Evolutionary conservation across 768 basidiomycete species (phyloP).

Genomic region (Hericium erinaceus): DNA sequence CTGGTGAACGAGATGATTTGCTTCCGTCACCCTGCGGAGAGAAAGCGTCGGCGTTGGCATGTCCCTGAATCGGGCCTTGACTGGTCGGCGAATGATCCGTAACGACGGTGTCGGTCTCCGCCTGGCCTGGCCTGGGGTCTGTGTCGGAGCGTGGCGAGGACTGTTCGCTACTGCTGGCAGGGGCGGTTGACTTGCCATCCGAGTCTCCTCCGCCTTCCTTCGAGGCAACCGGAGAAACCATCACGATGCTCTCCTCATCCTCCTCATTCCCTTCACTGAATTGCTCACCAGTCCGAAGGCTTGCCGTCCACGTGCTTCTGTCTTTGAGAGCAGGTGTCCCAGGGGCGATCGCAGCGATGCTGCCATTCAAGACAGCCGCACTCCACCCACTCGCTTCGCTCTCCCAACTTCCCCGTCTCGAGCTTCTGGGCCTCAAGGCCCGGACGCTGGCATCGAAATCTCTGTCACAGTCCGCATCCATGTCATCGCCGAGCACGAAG

Average conservation of each 20-base stretch:
- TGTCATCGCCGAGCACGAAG: conserved; percentile 43
- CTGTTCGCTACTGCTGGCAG: neutral
- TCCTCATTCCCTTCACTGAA: conserved; percentile 34
- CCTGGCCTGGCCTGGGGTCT: too few relatives aligned
- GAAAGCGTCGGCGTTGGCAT: too few relatives aligned
- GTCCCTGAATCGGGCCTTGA: too few relatives aligned
- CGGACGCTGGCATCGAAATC: conserved; percentile 85
- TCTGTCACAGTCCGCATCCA: conserved; percentile 27
- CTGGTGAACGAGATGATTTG: too few relatives aligned
- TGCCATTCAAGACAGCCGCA: conserved; percentile 47
- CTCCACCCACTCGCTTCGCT: conserved; percentile 87
- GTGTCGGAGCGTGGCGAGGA: neutral
- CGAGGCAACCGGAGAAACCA: conserved; percentile 8
- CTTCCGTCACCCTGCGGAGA: too few relatives aligned
- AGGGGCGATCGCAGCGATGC: conserved; percentile 24
- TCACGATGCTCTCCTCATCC: conserved; percentile 24
- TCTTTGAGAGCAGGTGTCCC: conserved; percentile 5
- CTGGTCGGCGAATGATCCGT: too few relatives aligned
- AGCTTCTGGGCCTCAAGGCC: conserved; percentile 81
- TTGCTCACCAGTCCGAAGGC: conserved; percentile 14
- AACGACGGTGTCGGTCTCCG: too few relatives aligned
- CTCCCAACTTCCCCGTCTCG: conserved; percentile 85
- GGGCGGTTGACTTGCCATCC: neutral
- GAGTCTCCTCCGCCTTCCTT: neutral
- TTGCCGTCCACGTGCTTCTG: conserved; percentile 7